Evolutionary conservation across 176 grass and related monocot species (phyloP).

Genomic region (Zoysia japonica): DNA sequence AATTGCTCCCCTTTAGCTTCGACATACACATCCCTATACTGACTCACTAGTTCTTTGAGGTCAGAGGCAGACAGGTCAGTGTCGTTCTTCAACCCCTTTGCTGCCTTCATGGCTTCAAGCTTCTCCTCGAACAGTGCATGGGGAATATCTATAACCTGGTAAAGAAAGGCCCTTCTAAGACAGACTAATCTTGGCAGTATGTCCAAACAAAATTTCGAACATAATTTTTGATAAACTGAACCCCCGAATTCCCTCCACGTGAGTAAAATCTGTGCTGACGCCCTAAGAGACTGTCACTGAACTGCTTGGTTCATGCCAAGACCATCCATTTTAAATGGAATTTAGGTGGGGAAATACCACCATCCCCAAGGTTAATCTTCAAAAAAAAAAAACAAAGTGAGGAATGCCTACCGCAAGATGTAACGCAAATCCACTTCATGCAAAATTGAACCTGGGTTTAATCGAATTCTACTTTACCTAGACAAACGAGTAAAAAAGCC

Average conservation of each 20-base stretch:
- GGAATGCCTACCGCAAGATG: not conserved
- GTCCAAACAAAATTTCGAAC: not conserved
- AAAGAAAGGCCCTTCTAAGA: not conserved
- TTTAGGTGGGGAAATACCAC: no score
- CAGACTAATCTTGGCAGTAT: not conserved
- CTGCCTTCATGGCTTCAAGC: constrained; percentile 71
- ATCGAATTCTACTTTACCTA: not conserved
- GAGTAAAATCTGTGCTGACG: not conserved
- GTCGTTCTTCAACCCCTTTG: constrained; percentile 61
- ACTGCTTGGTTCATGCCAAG: no score
- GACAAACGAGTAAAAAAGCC: not conserved
- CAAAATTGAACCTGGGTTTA: not conserved
- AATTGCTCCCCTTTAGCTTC: constrained; percentile 83
- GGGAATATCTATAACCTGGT: constrained; percentile 80
- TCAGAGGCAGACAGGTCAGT: constrained; percentile 74
- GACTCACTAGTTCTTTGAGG: constrained; percentile 73
- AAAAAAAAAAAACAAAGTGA: not conserved
- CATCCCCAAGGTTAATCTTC: no score
- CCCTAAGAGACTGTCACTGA: no score
- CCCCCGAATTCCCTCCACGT: not conserved
- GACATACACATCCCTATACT: constrained; percentile 89
- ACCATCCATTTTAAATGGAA: no score
- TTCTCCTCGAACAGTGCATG: constrained; percentile 82
- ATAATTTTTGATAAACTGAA: not conserved
- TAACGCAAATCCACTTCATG: not conserved